Conservation (phyloP, 2,329 filamentous ascomycete genomes). For the Cordyceps cateniannulata region DNA sequence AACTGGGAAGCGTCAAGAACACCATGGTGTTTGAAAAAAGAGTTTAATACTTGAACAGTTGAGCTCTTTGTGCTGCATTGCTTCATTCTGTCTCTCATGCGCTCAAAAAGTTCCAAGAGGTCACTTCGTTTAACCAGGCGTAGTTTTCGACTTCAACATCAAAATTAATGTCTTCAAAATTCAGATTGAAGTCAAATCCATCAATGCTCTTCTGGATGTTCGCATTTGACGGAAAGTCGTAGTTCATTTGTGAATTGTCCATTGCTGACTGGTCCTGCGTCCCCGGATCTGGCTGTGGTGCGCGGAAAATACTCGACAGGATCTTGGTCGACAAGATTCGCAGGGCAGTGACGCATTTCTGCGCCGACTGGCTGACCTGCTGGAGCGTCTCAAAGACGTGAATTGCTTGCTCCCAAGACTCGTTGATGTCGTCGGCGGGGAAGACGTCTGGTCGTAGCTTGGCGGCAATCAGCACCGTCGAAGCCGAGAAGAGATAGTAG, state of each 20-base stretch:
- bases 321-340: conserved; percentile 30
- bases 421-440: conserved; percentile 19
- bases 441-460: conserved; percentile 28
- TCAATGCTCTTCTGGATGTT: neutral
- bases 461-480: conserved; percentile 30
- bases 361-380: conserved; percentile 26
- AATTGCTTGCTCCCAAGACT: conserved; percentile 28
- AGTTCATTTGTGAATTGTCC: neutral
- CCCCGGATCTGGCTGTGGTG: neutral
- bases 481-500: conserved; percentile 31
- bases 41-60: neutral
- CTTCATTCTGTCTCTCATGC: conserved; percentile 4
- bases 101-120: conserved; percentile 24
- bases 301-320: conserved; percentile 9
- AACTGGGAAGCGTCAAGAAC: conserved; percentile 27
- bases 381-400: conserved; percentile 27
- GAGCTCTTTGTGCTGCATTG: neutral
- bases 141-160: conserved; percentile 26
- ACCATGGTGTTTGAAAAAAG: conserved; percentile 31
- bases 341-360: conserved; percentile 27
- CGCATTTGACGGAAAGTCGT: neutral
- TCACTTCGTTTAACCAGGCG: conserved; percentile 28
- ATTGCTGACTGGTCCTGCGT: neutral
- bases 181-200: conserved; percentile 18
- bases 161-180: conserved; percentile 23